Evolutionary conservation across 2,329 filamentous ascomycete genomes (phyloP).

Genomic region (Talaromyces sp.): DNA sequence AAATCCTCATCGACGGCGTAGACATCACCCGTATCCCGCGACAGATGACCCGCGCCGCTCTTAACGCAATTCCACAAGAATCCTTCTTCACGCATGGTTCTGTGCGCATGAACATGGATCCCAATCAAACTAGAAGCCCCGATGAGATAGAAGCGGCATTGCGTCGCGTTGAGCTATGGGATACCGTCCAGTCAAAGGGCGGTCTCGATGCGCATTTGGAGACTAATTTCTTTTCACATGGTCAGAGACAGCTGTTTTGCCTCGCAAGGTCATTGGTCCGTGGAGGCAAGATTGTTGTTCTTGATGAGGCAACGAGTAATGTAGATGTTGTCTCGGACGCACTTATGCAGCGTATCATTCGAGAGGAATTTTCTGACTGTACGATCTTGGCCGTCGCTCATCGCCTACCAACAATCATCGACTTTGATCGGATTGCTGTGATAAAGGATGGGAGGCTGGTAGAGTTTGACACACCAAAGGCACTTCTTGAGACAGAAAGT

Average conservation of each 20-base stretch:
- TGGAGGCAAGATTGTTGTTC: constrained; percentile 29
- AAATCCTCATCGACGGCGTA: constrained; percentile 6
- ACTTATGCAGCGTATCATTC: constrained; percentile 54
- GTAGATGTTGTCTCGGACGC: constrained; percentile 57
- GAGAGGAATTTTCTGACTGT: constrained; percentile 49
- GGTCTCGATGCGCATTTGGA: constrained; percentile 43
- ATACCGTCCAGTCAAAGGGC: constrained; percentile 40
- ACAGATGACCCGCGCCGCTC: neutral
- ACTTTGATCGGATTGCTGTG: constrained; percentile 16
- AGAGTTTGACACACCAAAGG: neutral
- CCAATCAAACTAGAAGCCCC: neutral
- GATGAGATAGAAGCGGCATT: constrained; percentile 35
- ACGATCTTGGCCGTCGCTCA: constrained; percentile 59
- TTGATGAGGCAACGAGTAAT: constrained; percentile 26
- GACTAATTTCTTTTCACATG: constrained; percentile 45
- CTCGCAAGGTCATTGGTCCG: constrained; percentile 51
- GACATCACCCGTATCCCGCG: constrained; percentile 6
- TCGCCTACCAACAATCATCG: constrained; percentile 28
- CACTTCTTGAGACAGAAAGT: neutral
- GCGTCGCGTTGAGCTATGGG: constrained; percentile 50
- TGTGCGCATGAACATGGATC: constrained; percentile 8
- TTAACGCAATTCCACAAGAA: constrained; percentile 8
- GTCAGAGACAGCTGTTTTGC: constrained; percentile 55
- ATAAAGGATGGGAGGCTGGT: constrained; percentile 11
- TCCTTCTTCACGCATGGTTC: constrained; percentile 6